Evolutionary conservation across 768 basidiomycete species (phyloP).

Genomic region (Daedaleopsis nitida): DNA sequence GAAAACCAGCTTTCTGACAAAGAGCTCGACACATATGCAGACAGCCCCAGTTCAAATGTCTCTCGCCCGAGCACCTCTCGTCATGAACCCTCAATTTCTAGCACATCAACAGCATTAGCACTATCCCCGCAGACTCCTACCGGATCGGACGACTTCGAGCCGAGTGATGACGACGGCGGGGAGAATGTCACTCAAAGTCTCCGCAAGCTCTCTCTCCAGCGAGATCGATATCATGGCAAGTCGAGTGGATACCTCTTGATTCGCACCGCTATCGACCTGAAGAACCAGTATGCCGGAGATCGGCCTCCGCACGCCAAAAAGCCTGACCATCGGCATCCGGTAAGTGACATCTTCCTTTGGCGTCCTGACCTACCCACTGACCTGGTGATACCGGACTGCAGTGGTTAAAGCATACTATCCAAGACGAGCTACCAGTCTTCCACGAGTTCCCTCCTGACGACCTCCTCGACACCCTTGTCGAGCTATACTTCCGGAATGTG

Average conservation of each 20-base stretch:
- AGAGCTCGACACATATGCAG: neutral
- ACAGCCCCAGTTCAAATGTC: neutral
- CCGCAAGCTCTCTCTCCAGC: neutral
- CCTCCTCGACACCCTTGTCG: conserved; percentile 58
- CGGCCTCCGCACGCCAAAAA: neutral
- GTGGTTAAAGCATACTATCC: neutral
- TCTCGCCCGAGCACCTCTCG: neutral
- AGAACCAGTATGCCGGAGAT: neutral
- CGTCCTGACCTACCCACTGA: neutral
- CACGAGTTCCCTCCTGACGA: conserved; percentile 60
- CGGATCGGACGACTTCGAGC: neutral
- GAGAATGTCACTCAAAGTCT: neutral
- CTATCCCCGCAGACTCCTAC: neutral
- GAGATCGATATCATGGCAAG: neutral
- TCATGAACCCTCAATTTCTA: neutral
- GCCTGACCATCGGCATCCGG: neutral
- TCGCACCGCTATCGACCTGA: neutral
- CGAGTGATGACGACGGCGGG: neutral
- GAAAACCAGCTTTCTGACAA: neutral
- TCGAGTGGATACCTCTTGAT: neutral
- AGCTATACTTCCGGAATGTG: conserved; percentile 64
- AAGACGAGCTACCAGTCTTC: neutral
- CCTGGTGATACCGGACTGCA: neutral
- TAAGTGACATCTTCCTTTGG: neutral
- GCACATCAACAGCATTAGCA: neutral